Percentiles rank a stretch among this genome's conserved stretches.
phyloP scores from a whole-genome alignment of 257 asterid species.

The Gardenia jasminoides region DNA sequence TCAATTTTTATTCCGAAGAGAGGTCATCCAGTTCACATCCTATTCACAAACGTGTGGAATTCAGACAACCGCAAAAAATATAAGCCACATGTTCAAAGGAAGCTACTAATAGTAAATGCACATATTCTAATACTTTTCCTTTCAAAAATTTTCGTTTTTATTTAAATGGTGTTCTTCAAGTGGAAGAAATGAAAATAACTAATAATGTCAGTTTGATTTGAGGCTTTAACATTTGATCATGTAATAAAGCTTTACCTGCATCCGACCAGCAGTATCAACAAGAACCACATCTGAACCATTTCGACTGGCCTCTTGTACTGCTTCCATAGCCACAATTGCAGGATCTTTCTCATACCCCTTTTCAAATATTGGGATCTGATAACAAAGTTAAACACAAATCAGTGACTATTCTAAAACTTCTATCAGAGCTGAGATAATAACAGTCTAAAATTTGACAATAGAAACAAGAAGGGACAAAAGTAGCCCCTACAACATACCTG shows the following conservation, averaged over 20 bases:
- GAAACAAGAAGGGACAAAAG: constrained; percentile 7
- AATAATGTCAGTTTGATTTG: neutral
- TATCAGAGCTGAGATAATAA: neutral
- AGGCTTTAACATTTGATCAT: neutral
- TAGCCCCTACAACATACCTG: constrained; percentile 45
- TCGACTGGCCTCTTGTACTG: constrained; percentile 85
- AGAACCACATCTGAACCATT: constrained; percentile 95
- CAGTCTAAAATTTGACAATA: neutral
- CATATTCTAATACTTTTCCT: neutral
- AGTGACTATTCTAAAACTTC: constrained; percentile 4
- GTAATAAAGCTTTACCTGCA: constrained; percentile 60
- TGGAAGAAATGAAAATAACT: neutral
- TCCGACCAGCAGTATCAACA: constrained; percentile 97
- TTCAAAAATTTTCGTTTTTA: neutral
- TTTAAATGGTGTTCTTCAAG: neutral
- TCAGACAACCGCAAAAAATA: neutral
- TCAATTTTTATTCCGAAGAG: neutral
- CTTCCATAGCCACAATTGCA: constrained; percentile 94
- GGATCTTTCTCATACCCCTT: constrained; percentile 99
- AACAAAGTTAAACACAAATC: constrained; percentile 5
- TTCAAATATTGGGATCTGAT: constrained; percentile 88
- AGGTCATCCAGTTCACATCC: neutral
- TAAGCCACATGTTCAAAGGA: neutral
- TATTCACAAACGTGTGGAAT: neutral
- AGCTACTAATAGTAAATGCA: neutral